phyloP scores from a whole-genome alignment of 2,329 filamentous ascomycete species.

The Camptophora hylomeconis region DNA sequence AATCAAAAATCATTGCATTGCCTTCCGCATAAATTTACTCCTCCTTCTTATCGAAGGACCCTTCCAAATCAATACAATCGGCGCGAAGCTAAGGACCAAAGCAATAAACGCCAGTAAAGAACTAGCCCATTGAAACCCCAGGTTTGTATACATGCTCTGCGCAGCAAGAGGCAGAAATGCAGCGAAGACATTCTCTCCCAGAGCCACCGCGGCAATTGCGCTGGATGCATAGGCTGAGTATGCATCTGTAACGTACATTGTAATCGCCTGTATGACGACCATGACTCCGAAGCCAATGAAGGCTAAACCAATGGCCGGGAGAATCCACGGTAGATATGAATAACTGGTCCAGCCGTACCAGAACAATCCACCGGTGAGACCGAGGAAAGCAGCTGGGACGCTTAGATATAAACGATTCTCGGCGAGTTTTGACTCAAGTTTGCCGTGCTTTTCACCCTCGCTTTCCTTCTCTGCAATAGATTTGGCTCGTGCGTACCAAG shows the following conservation, averaged over 20 bases:
- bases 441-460: conserved; percentile 19
- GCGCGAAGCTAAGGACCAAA: conserved; percentile 30
- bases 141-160: conserved; percentile 32
- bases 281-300: conserved; percentile 39
- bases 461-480: too few species aligned
- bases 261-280: conserved; percentile 32
- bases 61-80: conserved; percentile 28
- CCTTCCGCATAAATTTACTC: conserved; percentile 13
- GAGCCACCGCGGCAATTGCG: conserved; percentile 35
- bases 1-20: too few species aligned
- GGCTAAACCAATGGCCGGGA: conserved; percentile 32
- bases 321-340: conserved; percentile 32
- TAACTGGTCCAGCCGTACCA: conserved; percentile 38
- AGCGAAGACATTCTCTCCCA: conserved; percentile 37
- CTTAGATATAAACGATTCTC: conserved; percentile 31
- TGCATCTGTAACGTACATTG: conserved; percentile 37
- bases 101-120: conserved; percentile 33
- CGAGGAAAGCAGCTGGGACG: conserved; percentile 32
- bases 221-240: conserved; percentile 38
- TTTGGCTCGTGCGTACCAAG: conserved; percentile 29
- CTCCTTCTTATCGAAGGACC: conserved; percentile 21
- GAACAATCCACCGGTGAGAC: conserved; percentile 37
- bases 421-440: conserved; percentile 26
- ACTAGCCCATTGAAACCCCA: conserved; percentile 39
- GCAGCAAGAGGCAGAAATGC: conserved; percentile 36